A percentile compares a stretch with the other conserved stretches of the same genome.
Conservation (phyloP, 352 stramenopile species). For the Pseudoperonospora humuli region DNA sequence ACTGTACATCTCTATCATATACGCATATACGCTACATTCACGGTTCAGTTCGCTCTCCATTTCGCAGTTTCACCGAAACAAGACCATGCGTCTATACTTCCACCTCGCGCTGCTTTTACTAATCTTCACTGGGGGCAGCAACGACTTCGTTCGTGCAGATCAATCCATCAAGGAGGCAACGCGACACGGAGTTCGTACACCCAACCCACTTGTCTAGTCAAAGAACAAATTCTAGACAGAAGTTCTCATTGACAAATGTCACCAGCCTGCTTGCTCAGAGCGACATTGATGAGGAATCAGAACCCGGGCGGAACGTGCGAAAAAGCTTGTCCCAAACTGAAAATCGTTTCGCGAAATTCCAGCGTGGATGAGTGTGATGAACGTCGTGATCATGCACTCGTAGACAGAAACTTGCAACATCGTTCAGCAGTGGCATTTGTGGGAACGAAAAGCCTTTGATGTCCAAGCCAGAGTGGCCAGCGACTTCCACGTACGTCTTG, state of each 20-base stretch:
- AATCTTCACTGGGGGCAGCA: too few relatives aligned
- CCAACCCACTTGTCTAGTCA: too few relatives aligned
- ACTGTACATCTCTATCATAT: too few relatives aligned
- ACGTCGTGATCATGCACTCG: conserved; percentile 79
- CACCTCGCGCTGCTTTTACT: too few relatives aligned
- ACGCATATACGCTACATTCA: too few relatives aligned
- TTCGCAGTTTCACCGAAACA: too few relatives aligned
- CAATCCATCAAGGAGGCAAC: too few relatives aligned
- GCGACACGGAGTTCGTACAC: too few relatives aligned
- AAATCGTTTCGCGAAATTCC: conserved; percentile 87
- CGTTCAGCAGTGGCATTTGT: conserved; percentile 66
- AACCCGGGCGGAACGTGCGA: conserved; percentile 49
- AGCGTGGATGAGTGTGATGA: conserved; percentile 74
- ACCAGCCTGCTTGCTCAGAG: background rate
- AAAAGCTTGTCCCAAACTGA: conserved; percentile 84
- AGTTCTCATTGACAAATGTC: background rate
- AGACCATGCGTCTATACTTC: too few relatives aligned
- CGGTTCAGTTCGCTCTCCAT: too few relatives aligned
- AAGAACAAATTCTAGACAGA: too few relatives aligned
- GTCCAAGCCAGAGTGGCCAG: conserved; percentile 72
- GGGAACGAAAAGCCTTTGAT: conserved; percentile 83
- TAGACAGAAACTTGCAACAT: conserved; percentile 41
- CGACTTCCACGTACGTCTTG: conserved; percentile 87
- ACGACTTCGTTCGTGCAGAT: too few relatives aligned
- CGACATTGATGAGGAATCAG: background rate